Evolutionary conservation across 2,329 filamentous ascomycete genomes (phyloP).

Genomic region (Allantophomopsis cytisporea): DNA sequence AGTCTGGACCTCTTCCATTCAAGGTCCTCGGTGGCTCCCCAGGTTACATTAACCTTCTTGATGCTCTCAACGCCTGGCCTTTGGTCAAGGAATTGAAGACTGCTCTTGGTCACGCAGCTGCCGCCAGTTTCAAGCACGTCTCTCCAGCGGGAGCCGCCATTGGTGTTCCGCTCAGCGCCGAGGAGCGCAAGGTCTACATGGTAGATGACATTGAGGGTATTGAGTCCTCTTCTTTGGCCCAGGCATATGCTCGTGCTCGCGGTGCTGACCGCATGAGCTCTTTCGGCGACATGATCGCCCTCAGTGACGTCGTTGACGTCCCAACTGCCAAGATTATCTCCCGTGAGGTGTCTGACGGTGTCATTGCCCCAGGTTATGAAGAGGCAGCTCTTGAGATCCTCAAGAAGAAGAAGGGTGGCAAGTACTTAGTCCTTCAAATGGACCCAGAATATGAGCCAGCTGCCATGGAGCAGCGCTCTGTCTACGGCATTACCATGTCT

Average conservation of each 20-base stretch:
- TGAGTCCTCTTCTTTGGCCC: constrained; percentile 73
- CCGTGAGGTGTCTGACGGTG: constrained; percentile 92
- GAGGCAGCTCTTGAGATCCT: constrained; percentile 80
- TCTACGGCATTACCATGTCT: constrained; percentile 78
- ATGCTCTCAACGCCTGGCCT: constrained; percentile 93
- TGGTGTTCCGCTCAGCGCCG: constrained; percentile 70
- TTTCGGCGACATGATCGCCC: constrained; percentile 91
- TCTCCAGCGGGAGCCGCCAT: constrained; percentile 94
- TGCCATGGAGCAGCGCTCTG: constrained; percentile 63
- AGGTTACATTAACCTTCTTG: constrained; percentile 94
- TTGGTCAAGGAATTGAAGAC: constrained; percentile 92
- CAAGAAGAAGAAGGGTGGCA: constrained; percentile 95
- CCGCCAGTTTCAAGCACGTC: constrained; percentile 98
- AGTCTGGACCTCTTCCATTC: constrained; percentile 71
- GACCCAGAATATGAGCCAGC: constrained; percentile 75
- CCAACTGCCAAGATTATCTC: constrained; percentile 96
- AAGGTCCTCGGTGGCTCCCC: constrained; percentile 82
- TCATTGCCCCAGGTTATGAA: constrained; percentile 82
- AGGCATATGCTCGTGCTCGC: constrained; percentile 89
- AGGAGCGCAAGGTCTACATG: constrained; percentile 96
- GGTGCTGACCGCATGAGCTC: constrained; percentile 98
- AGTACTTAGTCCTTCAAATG: constrained; percentile 92
- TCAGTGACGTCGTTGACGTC: constrained; percentile 82
- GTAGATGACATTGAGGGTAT: constrained; percentile 89
- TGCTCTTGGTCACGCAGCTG: constrained; percentile 76